Evolutionary conservation across 2,329 filamentous ascomycete species (phyloP).

Genomic region (Microdochium paspali): DNA sequence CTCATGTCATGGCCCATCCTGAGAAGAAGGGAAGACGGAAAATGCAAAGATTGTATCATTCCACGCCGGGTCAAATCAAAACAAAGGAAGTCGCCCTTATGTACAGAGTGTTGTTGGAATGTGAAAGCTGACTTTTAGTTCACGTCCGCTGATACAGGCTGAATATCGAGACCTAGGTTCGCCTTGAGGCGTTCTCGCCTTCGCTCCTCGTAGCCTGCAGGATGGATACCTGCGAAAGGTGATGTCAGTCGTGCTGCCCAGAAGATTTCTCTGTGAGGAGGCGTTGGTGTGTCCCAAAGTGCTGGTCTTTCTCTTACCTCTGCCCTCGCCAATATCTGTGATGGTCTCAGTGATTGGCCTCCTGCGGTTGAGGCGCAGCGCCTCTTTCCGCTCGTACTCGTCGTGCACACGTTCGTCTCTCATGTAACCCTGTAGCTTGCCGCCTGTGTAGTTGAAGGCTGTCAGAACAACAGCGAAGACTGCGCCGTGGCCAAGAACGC

Average conservation of each 20-base stretch:
- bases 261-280: neutral
- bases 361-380: constrained; percentile 63
- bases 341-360: constrained; percentile 72
- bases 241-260: neutral
- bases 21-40: neutral
- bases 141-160: constrained; percentile 46
- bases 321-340: constrained; percentile 73
- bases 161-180: constrained; percentile 80
- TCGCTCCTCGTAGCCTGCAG: constrained; percentile 76
- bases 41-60: constrained; percentile 1
- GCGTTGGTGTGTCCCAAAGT: constrained; percentile 5
- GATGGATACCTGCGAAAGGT: constrained; percentile 57
- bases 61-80: constrained; percentile 2
- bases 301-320: constrained; percentile 47
- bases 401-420: constrained; percentile 44
- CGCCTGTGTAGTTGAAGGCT: constrained; percentile 54
- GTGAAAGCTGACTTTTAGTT: constrained; percentile 19
- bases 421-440: constrained; percentile 40
- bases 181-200: constrained; percentile 73
- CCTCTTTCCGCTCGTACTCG: constrained; percentile 70
- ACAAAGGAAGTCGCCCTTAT: constrained; percentile 2
- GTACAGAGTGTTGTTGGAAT: constrained; percentile 3
- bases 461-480: constrained; percentile 44
- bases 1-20: neutral
- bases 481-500: constrained; percentile 53